Evolutionary conservation across 169 alveolate species (phyloP), one percentile per base, ranked within the genome.

Genomic region (Theileria orientalis): DNA sequence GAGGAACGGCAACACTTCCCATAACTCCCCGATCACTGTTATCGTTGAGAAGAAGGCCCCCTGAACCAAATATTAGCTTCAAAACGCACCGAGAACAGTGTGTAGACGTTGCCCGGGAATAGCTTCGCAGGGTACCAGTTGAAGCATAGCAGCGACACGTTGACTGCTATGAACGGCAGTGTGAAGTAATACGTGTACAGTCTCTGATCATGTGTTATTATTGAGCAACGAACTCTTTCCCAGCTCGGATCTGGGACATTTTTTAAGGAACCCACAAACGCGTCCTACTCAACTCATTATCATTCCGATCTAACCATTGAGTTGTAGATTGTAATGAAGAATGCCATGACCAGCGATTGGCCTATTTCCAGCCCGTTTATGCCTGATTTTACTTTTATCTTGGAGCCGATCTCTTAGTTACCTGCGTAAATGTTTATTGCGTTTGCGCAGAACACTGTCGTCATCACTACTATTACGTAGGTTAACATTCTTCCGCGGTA

Each of bases 71-170:
- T 11, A 16, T 60, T 35, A 8, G 8, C 8, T 2, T 11, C 3
- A 3, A 30, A 2, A 84, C 95, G 90, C 68, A 97, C 99, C 37
- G 98, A 94, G 85, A 95, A 93, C 54, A 93, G 92, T 32, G 97
- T 91, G 86, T 83, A 96, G 13, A 96, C 93, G 78, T 96, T 97
- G 8, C 99, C 99, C n/a, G 95, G 96, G 87, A 96, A 96, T n/a
- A 94, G 94, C 73, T 91, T 46, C 19, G 98, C 94, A 9, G 99
- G 99, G 83, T 84, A 82, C 89, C 89, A 82, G 70, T 82, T 82
- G 76, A 62, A 74, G 32, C 79, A 82, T 14, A 82, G 54, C 46
- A 82, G 37, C n/a, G 75, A 59, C 8, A 57, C 54, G 41, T 46
- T 73, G 16, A 82, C 52, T 25, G 85, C 84, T n/a, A 82, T 54